These are phyloP conservation scores for Ceriops decandra DNA, from an alignment of 345 rosid genomes.

Conservation along the genomic window DNA sequence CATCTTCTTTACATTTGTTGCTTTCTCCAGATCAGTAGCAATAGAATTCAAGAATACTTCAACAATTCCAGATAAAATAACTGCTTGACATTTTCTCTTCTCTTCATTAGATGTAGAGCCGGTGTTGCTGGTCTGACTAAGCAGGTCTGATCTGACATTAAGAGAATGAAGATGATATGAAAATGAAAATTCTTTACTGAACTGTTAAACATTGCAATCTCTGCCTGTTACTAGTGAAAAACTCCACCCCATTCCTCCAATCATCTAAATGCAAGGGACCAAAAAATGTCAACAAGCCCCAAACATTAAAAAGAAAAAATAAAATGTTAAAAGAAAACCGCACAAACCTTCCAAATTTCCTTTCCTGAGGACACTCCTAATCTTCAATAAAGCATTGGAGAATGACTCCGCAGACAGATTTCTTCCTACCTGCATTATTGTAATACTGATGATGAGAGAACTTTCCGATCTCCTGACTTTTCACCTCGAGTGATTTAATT, in stretches of 20 bases:
- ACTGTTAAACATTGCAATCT: too few relatives aligned
- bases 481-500: conserved; percentile 9
- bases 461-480: not conserved
- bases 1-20: conserved; percentile 37
- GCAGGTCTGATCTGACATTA: conserved; percentile 53
- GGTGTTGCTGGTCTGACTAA: conserved; percentile 48
- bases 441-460: conserved; percentile 11
- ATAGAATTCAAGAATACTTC: conserved; percentile 60
- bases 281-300: too few relatives aligned
- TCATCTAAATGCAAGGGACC: too few relatives aligned
- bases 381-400: conserved; percentile 50
- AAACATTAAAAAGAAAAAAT: conserved; percentile 6
- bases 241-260: too few relatives aligned
- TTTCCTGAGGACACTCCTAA: conserved; percentile 44
- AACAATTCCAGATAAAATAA: conserved; percentile 50
- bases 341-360: conserved; percentile 53
- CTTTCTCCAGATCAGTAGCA: conserved; percentile 57
- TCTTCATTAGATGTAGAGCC: conserved; percentile 45
- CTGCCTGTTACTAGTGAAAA: too few relatives aligned
- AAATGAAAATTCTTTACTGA: too few relatives aligned
- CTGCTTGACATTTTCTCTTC: conserved; percentile 46
- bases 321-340: conserved; percentile 7
- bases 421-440: conserved; percentile 49
- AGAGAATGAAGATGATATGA: conserved; percentile 18
- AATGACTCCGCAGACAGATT: conserved; percentile 46